Evolutionary conservation across 371 early-diverging fungal species (phyloP).

Genomic region (Amoeboaphelidium occidentale): DNA sequence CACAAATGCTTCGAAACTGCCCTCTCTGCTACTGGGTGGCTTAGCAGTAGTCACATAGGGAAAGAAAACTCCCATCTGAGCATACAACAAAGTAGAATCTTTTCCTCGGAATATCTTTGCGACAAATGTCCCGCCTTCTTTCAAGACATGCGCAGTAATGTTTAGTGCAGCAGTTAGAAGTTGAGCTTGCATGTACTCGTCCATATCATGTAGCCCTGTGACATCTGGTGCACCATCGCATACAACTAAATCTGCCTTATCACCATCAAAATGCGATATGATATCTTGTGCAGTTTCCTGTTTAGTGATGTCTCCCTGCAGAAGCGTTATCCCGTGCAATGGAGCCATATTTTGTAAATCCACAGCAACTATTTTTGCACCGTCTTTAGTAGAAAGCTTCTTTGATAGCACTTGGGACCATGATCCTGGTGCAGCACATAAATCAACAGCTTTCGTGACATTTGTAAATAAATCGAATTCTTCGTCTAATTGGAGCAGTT

Average conservation of each 20-base stretch:
- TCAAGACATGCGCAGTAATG: constrained; percentile 72
- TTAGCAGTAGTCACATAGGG: constrained; percentile 64
- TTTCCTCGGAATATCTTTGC: constrained; percentile 91
- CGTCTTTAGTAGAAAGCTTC: constrained; percentile 21
- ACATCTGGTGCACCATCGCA: constrained; percentile 98
- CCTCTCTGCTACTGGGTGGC: constrained; percentile 79
- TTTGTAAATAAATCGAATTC: constrained; percentile 71
- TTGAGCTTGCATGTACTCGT: constrained; percentile 95
- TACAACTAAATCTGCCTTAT: constrained; percentile 77
- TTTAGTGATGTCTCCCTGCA: constrained; percentile 98
- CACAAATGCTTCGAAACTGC: constrained; percentile 45
- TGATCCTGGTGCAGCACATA: constrained; percentile 98
- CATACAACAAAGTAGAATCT: constrained; percentile 63
- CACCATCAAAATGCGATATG: constrained; percentile 57
- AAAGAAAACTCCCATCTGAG: constrained; percentile 81
- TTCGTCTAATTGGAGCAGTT: constrained; percentile 86
- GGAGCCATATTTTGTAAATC: constrained; percentile 98
- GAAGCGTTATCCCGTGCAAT: constrained; percentile 66
- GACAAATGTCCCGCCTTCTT: constrained; percentile 73
- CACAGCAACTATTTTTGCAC: constrained; percentile 65
- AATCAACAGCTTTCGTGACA: constrained; percentile 79
- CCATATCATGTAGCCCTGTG: constrained; percentile 95
- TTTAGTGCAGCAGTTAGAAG: constrained; percentile 77
- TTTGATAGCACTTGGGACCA: constrained; percentile 93
- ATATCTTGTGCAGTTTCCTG: constrained; percentile 71